phyloP scores from a whole-genome alignment of 495 filamentous ascomycete species.

The Evansstolkia leycettana region DNA sequence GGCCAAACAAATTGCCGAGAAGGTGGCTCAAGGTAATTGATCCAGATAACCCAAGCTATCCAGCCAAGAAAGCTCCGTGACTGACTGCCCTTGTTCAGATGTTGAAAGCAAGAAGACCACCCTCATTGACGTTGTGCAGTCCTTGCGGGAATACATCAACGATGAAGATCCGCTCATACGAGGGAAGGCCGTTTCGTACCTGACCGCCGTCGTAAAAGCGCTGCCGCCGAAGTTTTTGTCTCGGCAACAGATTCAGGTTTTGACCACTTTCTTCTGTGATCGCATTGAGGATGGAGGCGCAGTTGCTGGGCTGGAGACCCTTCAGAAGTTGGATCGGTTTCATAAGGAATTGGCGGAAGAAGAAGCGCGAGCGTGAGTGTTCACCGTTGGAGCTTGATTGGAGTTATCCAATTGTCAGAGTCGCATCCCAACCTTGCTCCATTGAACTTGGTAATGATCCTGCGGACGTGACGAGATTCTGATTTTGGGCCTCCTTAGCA shows the following conservation, averaged over 20 bases:
- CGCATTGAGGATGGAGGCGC: constrained; percentile 49
- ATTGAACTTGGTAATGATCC: no score
- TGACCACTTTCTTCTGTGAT: constrained; percentile 48
- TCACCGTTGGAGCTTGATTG: constrained; percentile 3
- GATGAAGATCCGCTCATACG: constrained; percentile 53
- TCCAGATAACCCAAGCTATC: constrained; percentile 1
- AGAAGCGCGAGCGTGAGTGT: constrained; percentile 38
- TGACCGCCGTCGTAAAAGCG: constrained; percentile 49
- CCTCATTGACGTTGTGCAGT: constrained; percentile 54
- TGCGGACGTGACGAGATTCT: no score
- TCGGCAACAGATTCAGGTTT: constrained; percentile 51
- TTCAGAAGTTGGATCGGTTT: constrained; percentile 37
- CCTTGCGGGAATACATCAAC: constrained; percentile 57
- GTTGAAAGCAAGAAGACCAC: constrained; percentile 50
- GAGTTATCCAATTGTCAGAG: background rate
- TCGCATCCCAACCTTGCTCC: no score
- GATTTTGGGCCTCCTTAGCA: constrained; percentile 14
- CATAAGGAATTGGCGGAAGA: constrained; percentile 34
- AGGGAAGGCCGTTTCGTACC: constrained; percentile 54
- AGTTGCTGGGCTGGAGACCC: constrained; percentile 31
- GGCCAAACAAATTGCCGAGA: constrained; percentile 43
- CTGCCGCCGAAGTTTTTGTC: constrained; percentile 49
- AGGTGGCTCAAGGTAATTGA: constrained; percentile 41
- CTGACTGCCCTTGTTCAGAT: constrained; percentile 26
- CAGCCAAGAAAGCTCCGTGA: background rate